Evolutionary conservation across 148 eudicot genomes (phyloP), one percentile per base, ranked within the genome.

Genomic region (Rhododendron henanense): DNA sequence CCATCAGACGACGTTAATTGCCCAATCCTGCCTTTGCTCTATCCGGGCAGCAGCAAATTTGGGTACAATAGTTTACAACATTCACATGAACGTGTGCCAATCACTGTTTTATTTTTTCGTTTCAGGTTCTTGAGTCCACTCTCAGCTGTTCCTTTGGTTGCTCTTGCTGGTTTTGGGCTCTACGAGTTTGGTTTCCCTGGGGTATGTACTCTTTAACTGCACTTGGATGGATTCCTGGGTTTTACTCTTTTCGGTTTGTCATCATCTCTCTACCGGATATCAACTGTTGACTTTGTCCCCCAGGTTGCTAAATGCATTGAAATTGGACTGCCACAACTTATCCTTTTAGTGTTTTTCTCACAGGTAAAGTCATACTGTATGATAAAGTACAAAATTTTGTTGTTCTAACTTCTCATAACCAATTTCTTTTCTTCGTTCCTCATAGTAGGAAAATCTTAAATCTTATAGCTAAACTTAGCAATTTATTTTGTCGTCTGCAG

Each of bases 181-280:
- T 97, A 95, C 85, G 98, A 94, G 88, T 94, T 97, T 81, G 99
- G 98, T 57, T 97, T 97, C 88, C 99, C 99, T 55, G 98, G 98
- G 96, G 99, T 97, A 91, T 73, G 92, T 85, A 82, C 73, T n/a
- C 81, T 84, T 74, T 53, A 28, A 50, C 69, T 78, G 55, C 71
- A 65, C 31, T 67, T 78, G 63, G 55, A 37, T 83, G 44, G 55
- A 25, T 28, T 33, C 65, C 4, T 59, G 41, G 21, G 18, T 83
- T 57, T 57, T 41, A 25, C 57, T 69, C 85, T 50, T 74, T 57
- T n/a, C n/a, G 83, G 77, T 85, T 14, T 73, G 25, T 25, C 82
- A 41, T 79, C 59, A 31, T 83, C 69, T 84, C 63, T 44, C 84
- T 44, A 28, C 78, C 88, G 83, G 59, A 84, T 87, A 35, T 86